phyloP scores from a whole-genome alignment of 164 flowering plant species.

The Malania oleifera region DNA sequence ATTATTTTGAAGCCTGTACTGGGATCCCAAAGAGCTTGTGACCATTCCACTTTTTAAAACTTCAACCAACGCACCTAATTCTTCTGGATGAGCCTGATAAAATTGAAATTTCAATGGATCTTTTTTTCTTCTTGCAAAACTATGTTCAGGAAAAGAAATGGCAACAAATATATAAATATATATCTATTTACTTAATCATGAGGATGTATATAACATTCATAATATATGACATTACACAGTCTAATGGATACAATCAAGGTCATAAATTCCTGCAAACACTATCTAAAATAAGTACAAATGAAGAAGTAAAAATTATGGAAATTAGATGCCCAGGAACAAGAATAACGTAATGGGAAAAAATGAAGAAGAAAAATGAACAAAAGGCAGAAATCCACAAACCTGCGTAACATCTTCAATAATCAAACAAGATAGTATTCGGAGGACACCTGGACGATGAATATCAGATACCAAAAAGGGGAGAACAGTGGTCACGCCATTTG shows the following conservation, averaged over 20 bases:
- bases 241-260: too few species aligned
- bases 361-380: not conserved
- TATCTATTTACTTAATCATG: not conserved
- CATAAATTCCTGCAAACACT: too few species aligned
- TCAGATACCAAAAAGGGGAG: constrained; percentile 86
- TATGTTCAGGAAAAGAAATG: too few species aligned
- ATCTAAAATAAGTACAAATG: too few species aligned
- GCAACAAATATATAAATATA: too few species aligned
- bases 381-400: constrained; percentile 33
- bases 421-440: constrained; percentile 77
- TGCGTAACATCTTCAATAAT: constrained; percentile 82
- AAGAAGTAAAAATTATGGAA: not conserved
- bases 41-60: constrained; percentile 95
- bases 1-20: constrained; percentile 71
- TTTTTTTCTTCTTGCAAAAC: too few species aligned
- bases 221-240: too few species aligned
- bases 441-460: constrained; percentile 82
- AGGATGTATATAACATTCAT: too few species aligned
- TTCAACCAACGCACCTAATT: constrained; percentile 80
- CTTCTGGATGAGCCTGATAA: constrained; percentile 86
- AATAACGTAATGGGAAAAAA: constrained; percentile 2
- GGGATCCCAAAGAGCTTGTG: constrained; percentile 79
- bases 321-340: not conserved
- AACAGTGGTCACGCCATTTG: constrained; percentile 68
- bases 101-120: constrained; percentile 1